Percentiles rank a stretch among this genome's conserved stretches.
Evolutionary conservation across 371 early-diverging fungal genomes (phyloP).

Genomic region (Apophysomyces sp.): DNA sequence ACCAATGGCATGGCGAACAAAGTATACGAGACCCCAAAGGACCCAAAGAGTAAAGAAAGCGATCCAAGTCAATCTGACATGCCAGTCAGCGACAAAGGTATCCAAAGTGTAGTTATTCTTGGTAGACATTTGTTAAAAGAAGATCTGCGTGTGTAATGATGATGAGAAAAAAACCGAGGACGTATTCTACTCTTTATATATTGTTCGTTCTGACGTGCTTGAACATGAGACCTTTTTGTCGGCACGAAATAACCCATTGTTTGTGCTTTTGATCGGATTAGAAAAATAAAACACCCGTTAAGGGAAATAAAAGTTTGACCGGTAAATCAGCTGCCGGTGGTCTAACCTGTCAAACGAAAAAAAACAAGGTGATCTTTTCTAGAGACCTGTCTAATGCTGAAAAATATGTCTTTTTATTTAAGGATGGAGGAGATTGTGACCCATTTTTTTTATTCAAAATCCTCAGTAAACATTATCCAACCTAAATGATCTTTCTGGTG

Average conservation of each 20-base stretch:
- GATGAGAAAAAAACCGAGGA: not conserved
- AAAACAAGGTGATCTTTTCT: not conserved
- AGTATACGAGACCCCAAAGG: slow-evolving; percentile 30
- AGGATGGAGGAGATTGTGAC: too few relatives aligned
- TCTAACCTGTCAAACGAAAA: not conserved
- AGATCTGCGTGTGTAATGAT: not conserved
- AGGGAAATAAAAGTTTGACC: not conserved
- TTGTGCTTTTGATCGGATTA: not conserved
- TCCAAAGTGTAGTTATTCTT: not conserved
- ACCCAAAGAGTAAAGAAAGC: slow-evolving; percentile 36
- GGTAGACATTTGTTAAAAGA: not conserved
- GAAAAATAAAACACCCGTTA: not conserved
- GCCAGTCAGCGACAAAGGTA: slow-evolving; percentile 24
- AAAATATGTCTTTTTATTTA: too few relatives aligned
- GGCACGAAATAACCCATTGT: not conserved
- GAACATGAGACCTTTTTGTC: not conserved
- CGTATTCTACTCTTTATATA: not conserved
- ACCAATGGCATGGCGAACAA: slow-evolving; percentile 19
- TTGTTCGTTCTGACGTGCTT: not conserved
- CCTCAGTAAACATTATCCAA: too few relatives aligned
- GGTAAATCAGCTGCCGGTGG: not conserved
- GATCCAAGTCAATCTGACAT: slow-evolving; percentile 32
- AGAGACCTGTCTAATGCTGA: not conserved
- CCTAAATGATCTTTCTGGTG: too few relatives aligned
- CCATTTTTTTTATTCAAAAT: too few relatives aligned